These are phyloP conservation scores for Neoscytalidium dimidiatum DNA, from an alignment of 2,329 filamentous ascomycete species.

Conservation along the genomic window DNA sequence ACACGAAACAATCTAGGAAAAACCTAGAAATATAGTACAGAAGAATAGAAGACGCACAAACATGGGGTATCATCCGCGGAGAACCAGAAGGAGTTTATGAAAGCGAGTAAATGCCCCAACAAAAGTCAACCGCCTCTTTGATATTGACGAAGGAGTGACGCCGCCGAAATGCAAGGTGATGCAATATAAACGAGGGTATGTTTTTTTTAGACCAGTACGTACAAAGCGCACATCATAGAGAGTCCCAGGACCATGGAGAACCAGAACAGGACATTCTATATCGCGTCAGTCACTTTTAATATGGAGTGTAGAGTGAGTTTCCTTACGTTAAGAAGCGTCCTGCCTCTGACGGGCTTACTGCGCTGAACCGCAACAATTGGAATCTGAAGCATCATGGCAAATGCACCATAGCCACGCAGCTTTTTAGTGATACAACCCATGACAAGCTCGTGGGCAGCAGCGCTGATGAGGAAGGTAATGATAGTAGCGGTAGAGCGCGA, in stretches of 20 bases:
- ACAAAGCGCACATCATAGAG: constrained; percentile 40
- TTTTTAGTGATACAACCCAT: constrained; percentile 99
- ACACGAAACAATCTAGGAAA: background rate
- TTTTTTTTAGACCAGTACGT: constrained; percentile 39
- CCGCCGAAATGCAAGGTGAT: constrained; percentile 3
- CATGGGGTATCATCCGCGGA: constrained; percentile 14
- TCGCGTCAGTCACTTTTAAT: background rate
- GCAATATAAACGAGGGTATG: background rate
- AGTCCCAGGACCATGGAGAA: constrained; percentile 81
- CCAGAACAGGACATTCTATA: constrained; percentile 83
- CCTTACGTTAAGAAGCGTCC: constrained; percentile 68
- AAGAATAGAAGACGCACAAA: background rate
- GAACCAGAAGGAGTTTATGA: constrained; percentile 6
- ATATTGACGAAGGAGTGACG: background rate
- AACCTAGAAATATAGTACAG: background rate
- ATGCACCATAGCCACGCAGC: constrained; percentile 87
- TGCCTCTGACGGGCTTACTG: constrained; percentile 72
- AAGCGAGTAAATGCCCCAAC: constrained; percentile 6
- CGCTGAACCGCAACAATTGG: constrained; percentile 92
- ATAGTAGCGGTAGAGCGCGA: constrained; percentile 77
- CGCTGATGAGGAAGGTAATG: constrained; percentile 89
- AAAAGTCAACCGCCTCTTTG: background rate
- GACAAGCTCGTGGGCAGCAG: constrained; percentile 88
- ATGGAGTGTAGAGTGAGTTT: constrained; percentile 35
- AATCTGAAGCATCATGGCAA: constrained; percentile 95